A percentile compares a stretch with the other conserved stretches of the same genome.
phyloP scores from a whole-genome alignment of 495 filamentous ascomycete species.

The Trichoderma gamsii region DNA sequence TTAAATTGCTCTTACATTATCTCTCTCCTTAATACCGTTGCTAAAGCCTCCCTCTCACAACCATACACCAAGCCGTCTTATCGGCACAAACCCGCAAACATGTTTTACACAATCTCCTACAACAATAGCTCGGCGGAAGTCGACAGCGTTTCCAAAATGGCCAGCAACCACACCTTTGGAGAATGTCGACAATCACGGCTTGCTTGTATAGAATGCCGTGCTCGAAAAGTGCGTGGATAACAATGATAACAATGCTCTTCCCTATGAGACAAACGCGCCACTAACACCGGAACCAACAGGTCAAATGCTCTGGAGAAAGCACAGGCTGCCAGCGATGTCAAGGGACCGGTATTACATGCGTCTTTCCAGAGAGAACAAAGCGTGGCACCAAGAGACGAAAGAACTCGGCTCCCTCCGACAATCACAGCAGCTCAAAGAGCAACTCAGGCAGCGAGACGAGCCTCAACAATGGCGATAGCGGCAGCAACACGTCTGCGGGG shows the following conservation, averaged over 20 bases:
- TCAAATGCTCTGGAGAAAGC: constrained; percentile 6
- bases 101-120: constrained; percentile 9
- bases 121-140: not conserved
- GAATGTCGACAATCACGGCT: not conserved
- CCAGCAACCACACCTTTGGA: not conserved
- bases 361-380: constrained; percentile 5
- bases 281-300: not conserved
- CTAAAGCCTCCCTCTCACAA: not conserved
- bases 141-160: not conserved
- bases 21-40: too few relatives aligned
- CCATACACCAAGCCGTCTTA: not conserved
- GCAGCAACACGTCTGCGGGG: not conserved
- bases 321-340: constrained; percentile 9
- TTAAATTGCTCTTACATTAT: not conserved
- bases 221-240: not conserved
- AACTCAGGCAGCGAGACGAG: not conserved
- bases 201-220: constrained; percentile 3
- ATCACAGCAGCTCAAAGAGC: not conserved
- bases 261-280: not conserved
- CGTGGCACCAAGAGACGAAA: constrained; percentile 8
- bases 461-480: not conserved
- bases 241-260: not conserved
- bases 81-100: not conserved
- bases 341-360: not conserved
- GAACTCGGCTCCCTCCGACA: not conserved